phyloP scores from a whole-genome alignment of 495 filamentous ascomycete species.

The Lentithecium fluviatile region DNA sequence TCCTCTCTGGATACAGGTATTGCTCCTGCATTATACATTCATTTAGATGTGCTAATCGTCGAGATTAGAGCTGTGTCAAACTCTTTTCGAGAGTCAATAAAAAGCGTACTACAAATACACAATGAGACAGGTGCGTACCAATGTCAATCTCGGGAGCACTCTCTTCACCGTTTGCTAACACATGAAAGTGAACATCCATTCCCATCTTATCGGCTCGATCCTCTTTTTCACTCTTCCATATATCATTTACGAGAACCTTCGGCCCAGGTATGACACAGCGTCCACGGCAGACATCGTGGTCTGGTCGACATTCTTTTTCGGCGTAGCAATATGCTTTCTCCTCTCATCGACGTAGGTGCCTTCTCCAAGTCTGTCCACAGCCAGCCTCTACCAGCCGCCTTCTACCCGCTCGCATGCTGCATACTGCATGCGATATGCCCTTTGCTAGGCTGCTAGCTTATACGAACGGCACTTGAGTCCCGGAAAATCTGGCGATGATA shows the following conservation, averaged over 20 bases:
- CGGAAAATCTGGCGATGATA: too few species aligned
- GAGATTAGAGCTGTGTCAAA: constrained; percentile 10
- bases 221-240: constrained; percentile 48
- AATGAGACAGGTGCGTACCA: constrained; percentile 46
- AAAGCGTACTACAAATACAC: constrained; percentile 38
- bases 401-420: too few species aligned
- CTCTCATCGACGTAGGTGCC: constrained; percentile 48
- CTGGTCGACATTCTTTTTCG: constrained; percentile 50
- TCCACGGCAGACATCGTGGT: constrained; percentile 45
- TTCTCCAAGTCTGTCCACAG: background rate
- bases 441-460: too few species aligned
- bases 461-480: too few species aligned
- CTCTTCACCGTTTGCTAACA: background rate
- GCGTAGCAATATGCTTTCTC: constrained; percentile 53
- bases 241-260: constrained; percentile 36
- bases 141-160: too few species aligned
- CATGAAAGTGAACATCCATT: constrained; percentile 51
- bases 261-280: background rate
- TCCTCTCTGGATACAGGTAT: background rate
- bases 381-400: background rate
- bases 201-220: constrained; percentile 50
- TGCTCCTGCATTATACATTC: background rate
- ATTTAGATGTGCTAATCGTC: background rate
- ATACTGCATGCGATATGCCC: too few species aligned
- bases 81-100: constrained; percentile 8